Conservation (phyloP, 78 protist genomes). For the Dictyostelium citrinum region DNA sequence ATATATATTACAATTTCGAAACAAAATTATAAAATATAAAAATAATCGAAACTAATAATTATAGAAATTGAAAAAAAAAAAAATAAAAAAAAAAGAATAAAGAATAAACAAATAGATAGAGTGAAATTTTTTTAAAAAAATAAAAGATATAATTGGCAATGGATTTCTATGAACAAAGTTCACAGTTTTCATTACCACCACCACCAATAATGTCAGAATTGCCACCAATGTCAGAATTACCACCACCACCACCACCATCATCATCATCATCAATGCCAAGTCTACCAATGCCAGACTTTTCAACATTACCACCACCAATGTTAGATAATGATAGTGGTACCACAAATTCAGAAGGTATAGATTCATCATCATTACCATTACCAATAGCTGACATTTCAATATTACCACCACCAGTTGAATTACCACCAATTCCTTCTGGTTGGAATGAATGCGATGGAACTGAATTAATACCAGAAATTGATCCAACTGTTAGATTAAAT, state of each 20-base stretch:
- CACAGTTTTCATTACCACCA: neutral
- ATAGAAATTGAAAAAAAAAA: neutral
- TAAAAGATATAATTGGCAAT: neutral
- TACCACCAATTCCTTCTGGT: neutral
- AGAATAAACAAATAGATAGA: neutral
- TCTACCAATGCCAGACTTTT: neutral
- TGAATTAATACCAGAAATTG: slow-evolving; percentile 2
- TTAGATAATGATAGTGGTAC: neutral
- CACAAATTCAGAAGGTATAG: neutral
- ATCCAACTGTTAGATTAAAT: slow-evolving; percentile 3
- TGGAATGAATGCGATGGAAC: slow-evolving; percentile 11
- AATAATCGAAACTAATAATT: neutral
- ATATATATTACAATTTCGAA: too few relatives aligned
- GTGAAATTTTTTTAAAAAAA: neutral
- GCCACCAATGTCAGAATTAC: neutral
- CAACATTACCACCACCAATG: neutral
- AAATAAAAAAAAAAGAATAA: too few relatives aligned
- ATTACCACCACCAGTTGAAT: neutral
- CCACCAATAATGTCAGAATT: neutral
- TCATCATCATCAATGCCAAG: neutral
- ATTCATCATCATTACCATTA: neutral
- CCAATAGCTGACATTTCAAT: too few relatives aligned
- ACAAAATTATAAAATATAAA: too few relatives aligned
- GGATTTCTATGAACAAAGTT: neutral
- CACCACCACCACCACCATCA: neutral